Evolutionary conservation across 495 filamentous ascomycete genomes (phyloP).

Genomic region (Endocarpon pusillum): DNA sequence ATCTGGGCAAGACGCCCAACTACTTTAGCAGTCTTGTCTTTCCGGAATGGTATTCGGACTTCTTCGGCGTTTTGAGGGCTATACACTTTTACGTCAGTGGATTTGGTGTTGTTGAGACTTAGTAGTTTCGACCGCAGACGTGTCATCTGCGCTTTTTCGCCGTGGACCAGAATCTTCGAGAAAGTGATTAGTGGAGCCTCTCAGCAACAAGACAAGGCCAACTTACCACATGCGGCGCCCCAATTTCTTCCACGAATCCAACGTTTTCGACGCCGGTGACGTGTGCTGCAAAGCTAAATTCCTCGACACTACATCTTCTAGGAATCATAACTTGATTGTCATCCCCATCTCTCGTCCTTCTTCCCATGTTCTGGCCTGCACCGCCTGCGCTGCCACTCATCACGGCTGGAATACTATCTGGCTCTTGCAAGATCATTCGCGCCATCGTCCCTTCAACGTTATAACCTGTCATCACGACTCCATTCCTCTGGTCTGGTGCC

Average conservation of each 20-base stretch:
- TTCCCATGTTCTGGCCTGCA: slow-evolving; percentile 4
- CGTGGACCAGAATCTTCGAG: slow-evolving; percentile 75
- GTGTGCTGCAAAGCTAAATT: slow-evolving; percentile 88
- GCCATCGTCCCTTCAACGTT: slow-evolving; percentile 98
- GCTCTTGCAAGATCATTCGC: slow-evolving; percentile 81
- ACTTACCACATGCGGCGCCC: slow-evolving; percentile 78
- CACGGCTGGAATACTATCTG: slow-evolving; percentile 78
- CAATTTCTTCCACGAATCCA: slow-evolving; percentile 87
- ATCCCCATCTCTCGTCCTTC: slow-evolving; percentile 25
- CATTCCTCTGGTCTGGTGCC: slow-evolving; percentile 89
- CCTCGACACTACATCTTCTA: slow-evolving; percentile 75
- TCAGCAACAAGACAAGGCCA: not conserved
- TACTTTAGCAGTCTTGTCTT: slow-evolving; percentile 92
- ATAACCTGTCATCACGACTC: slow-evolving; percentile 93
- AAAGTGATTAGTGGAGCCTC: slow-evolving; percentile 5
- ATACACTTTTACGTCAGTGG: slow-evolving; percentile 70
- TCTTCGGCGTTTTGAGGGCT: slow-evolving; percentile 90
- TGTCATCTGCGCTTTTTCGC: slow-evolving; percentile 97
- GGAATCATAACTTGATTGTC: slow-evolving; percentile 83
- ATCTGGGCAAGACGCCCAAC: slow-evolving; percentile 83
- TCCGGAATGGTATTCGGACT: slow-evolving; percentile 82
- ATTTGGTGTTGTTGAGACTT: slow-evolving; percentile 70
- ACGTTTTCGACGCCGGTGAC: slow-evolving; percentile 92
- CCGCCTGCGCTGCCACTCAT: slow-evolving; percentile 36
- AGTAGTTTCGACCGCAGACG: slow-evolving; percentile 84